phyloP scores from a whole-genome alignment of 257 asterid genomes.

The Jaltomata sinuosa region DNA sequence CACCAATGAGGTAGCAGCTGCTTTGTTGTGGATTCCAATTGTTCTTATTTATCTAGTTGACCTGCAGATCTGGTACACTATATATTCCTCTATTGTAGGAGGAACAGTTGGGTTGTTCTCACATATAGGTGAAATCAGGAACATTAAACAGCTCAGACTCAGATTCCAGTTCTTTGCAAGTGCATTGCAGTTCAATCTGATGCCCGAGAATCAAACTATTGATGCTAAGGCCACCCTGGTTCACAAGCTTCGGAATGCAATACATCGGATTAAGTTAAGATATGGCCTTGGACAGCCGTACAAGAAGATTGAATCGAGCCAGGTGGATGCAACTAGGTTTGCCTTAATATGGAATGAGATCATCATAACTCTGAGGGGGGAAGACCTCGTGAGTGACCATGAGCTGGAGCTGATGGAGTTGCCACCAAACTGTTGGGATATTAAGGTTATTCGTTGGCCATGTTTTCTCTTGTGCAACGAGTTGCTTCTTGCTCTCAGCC shows the following conservation, averaged over 20 bases:
- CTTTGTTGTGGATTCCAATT: constrained; percentile 77
- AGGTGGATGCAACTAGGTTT: constrained; percentile 83
- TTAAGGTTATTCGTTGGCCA: constrained; percentile 94
- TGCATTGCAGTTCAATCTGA: constrained; percentile 85
- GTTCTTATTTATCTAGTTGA: constrained; percentile 77
- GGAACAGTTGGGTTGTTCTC: constrained; percentile 59
- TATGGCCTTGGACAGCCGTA: constrained; percentile 83
- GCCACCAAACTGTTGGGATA: constrained; percentile 90
- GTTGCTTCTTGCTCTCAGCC: constrained; percentile 67
- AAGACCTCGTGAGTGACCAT: constrained; percentile 61
- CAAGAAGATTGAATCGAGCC: constrained; percentile 90
- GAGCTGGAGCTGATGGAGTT: constrained; percentile 82
- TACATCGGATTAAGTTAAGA: constrained; percentile 70
- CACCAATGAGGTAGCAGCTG: constrained; percentile 67
- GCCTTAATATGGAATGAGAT: constrained; percentile 94
- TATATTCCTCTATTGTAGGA: constrained; percentile 64
- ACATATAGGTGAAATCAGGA: constrained; percentile 90
- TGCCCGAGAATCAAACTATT: constrained; percentile 45
- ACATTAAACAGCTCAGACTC: constrained; percentile 67
- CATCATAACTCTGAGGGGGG: constrained; percentile 73
- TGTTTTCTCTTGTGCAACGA: constrained; percentile 79
- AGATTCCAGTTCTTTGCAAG: constrained; percentile 91
- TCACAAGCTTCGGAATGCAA: constrained; percentile 60
- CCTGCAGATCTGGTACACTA: constrained; percentile 75
- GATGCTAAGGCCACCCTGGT: constrained; percentile 40